Percentiles rank a stretch among this genome's conserved stretches.
phyloP scores from a whole-genome alignment of 768 basidiomycete species.

The Psilocybe cyanescens region DNA sequence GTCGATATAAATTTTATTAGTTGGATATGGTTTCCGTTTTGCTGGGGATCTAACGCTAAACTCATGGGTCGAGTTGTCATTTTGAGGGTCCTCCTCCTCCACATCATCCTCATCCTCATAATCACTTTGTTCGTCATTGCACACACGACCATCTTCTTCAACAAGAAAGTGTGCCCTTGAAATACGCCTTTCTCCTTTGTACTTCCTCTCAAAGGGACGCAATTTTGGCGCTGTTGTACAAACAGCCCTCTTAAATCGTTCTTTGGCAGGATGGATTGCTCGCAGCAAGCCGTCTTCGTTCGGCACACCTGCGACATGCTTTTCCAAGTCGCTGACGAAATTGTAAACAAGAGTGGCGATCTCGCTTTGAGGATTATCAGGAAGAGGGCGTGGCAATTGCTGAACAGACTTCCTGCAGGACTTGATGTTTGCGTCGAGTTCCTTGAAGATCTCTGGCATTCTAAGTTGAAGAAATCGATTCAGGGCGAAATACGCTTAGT shows the following conservation, averaged over 20 bases:
- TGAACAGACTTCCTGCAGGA: slow-evolving; percentile 36
- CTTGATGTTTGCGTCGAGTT: slow-evolving; percentile 50
- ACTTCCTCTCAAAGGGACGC: slow-evolving; percentile 42
- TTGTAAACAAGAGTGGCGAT: slow-evolving; percentile 48
- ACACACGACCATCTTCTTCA: slow-evolving; percentile 27
- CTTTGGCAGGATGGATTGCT: slow-evolving; percentile 50
- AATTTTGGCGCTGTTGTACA: slow-evolving; percentile 61
- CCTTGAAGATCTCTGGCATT: slow-evolving; percentile 64
- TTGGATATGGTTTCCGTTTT: not conserved
- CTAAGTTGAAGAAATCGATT: slow-evolving; percentile 38
- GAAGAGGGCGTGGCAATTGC: slow-evolving; percentile 53
- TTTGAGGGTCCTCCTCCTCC: too few relatives aligned
- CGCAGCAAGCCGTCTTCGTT: slow-evolving; percentile 58
- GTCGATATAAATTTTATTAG: slow-evolving; percentile 47
- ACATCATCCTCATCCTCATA: not conserved
- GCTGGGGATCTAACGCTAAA: not conserved
- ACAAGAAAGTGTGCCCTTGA: slow-evolving; percentile 22
- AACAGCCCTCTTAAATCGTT: slow-evolving; percentile 50
- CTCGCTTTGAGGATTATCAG: slow-evolving; percentile 59
- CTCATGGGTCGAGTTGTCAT: not conserved
- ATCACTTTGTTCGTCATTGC: slow-evolving; percentile 17
- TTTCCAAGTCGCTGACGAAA: slow-evolving; percentile 50
- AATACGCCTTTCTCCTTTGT: slow-evolving; percentile 16
- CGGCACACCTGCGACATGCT: slow-evolving; percentile 56
- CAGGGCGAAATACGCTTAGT: too few relatives aligned